Base-by-base conservation (phyloP, 2,329 filamentous ascomycete genomes). In the Dactylellina leptospora region DNA sequence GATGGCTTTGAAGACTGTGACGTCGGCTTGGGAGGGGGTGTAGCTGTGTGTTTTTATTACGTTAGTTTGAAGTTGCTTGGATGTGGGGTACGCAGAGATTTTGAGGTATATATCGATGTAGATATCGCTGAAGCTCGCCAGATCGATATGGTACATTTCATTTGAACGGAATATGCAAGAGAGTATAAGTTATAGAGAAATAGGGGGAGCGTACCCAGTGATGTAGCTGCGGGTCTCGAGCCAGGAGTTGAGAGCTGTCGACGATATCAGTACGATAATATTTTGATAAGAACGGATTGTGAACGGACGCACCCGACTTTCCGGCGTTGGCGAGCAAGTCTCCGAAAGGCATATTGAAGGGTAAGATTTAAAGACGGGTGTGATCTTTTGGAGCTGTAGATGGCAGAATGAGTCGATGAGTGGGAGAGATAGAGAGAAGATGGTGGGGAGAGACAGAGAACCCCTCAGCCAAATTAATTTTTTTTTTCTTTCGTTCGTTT, bases 1-100 rank as follows among this genome's bases (percentile, higher is more conserved):
- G 81, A 97, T 82, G 79, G 90, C 90, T 88, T 97, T 96, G 90
- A 90, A 97, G 84, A 88, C 88, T 82, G 90, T 90, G 79, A 96
- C 93, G 85, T 99, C 95, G 83, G 95, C 95, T 86, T 99, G 95
- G 78, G 91, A 91, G 78, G 93, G 89, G 10, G 82, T 58, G 63
- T 79, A 80, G 74, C 80, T 82, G 80, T 83, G 81, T 75, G 83
- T 11, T 30, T 58, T 23, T 18, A 10, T 40, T 22, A 16, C 28
- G 4, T 50, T 28, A 20, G 2, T 28, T 45, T 42, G 2, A 20
- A 9, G 13, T 28, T 59, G n/a, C 18, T 13, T 8, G 33, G 51
- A 44, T 30, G n/a, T 56, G 44, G 42, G 30, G 42, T 58, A 66
- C n/a, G 53, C 44, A 51, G 30, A 48, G 20, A 25, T 56, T 64